Evolutionary conservation across 2,329 filamentous ascomycete species (phyloP).

Genomic region (Colletotrichum liriopes): DNA sequence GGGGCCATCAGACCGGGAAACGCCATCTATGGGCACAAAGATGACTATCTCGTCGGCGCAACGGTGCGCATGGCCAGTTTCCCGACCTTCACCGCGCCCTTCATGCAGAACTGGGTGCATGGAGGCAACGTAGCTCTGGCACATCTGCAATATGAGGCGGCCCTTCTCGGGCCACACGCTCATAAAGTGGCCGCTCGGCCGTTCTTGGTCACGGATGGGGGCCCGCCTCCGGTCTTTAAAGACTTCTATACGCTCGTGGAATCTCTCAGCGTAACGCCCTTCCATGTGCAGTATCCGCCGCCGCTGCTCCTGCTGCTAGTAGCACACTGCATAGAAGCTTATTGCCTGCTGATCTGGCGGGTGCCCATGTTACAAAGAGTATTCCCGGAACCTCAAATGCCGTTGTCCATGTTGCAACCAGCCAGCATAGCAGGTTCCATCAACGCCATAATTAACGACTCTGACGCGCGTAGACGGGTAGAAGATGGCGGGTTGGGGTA

Average conservation of each 20-base stretch:
- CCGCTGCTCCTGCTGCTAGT: constrained; percentile 56
- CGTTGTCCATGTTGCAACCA: constrained; percentile 58
- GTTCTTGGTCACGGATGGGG: constrained; percentile 67
- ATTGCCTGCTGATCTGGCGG: constrained; percentile 50
- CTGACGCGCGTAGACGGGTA: constrained; percentile 53
- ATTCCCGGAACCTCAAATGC: constrained; percentile 52
- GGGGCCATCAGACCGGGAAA: constrained; percentile 69
- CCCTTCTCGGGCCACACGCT: constrained; percentile 58
- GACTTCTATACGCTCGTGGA: constrained; percentile 57
- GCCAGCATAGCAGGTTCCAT: constrained; percentile 54
- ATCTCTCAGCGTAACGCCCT: constrained; percentile 50
- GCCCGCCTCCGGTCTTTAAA: constrained; percentile 58
- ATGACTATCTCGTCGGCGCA: constrained; percentile 58
- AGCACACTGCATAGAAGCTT: constrained; percentile 56
- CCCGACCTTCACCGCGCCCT: constrained; percentile 60
- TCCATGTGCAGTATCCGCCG: constrained; percentile 52
- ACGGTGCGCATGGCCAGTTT: constrained; percentile 56
- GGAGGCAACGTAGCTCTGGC: constrained; percentile 68
- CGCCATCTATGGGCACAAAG: constrained; percentile 66
- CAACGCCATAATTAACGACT: constrained; percentile 56
- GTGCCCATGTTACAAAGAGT: constrained; percentile 47
- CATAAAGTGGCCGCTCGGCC: constrained; percentile 60
- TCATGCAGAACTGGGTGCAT: constrained; percentile 66
- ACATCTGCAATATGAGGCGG: constrained; percentile 68
- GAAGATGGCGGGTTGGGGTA: constrained; percentile 62